phyloP scores from a whole-genome alignment of 106 monocot species.

The Acanthochlamys bracteata region DNA sequence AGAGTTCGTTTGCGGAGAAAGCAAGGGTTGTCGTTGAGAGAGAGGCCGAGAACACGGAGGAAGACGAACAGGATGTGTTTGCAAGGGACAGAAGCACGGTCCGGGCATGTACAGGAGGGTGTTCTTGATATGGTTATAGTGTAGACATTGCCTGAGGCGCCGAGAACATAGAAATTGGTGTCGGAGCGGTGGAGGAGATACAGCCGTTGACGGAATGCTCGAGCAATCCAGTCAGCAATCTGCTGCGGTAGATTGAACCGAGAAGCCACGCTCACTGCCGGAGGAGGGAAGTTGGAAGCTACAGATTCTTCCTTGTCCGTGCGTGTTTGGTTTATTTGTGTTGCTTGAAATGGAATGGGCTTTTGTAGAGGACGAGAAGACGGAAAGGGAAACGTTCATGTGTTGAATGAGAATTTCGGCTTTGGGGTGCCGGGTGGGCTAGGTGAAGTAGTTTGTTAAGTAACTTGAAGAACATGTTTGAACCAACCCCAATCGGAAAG shows the following conservation, averaged over 20 bases:
- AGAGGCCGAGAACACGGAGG: slow-evolving; percentile 69
- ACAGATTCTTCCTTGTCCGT: slow-evolving; percentile 25
- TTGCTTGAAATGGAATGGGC: neutral
- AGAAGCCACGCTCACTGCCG: neutral
- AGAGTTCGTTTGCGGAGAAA: slow-evolving; percentile 30
- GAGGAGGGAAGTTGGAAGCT: slow-evolving; percentile 14
- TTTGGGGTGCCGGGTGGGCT: neutral
- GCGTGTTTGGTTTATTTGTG: neutral
- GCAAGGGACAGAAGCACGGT: slow-evolving; percentile 51
- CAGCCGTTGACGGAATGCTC: slow-evolving; percentile 60
- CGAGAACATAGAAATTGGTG: slow-evolving; percentile 62
- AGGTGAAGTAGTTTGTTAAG: neutral
- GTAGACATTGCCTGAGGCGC: slow-evolving; percentile 88
- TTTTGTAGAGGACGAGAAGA: neutral
- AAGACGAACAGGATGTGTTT: slow-evolving; percentile 92
- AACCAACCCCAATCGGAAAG: neutral
- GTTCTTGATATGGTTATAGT: slow-evolving; percentile 38
- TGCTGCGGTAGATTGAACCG: slow-evolving; percentile 18
- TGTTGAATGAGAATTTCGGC: neutral
- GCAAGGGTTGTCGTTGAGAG: slow-evolving; percentile 37
- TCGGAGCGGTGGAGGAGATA: slow-evolving; percentile 62
- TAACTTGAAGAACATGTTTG: neutral
- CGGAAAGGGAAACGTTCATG: neutral
- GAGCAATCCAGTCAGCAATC: slow-evolving; percentile 53
- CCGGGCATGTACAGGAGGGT: slow-evolving; percentile 77